Percentiles rank a stretch among this genome's conserved stretches.
Evolutionary conservation across 768 basidiomycete genomes (phyloP).

Genomic region (Porphyrellus cyaneotinctus): DNA sequence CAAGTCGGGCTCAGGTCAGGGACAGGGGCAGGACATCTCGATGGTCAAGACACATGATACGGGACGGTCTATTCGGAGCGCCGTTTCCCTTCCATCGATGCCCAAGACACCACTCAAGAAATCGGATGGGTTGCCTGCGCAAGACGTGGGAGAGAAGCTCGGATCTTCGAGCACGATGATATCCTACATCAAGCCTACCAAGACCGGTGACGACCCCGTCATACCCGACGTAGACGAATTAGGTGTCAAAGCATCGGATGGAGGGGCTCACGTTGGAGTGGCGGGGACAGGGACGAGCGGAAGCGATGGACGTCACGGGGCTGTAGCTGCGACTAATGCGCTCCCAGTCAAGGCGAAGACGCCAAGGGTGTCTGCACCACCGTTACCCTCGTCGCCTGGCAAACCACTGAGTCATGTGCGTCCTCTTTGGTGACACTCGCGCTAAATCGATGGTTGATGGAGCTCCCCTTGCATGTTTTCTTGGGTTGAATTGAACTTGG

Average conservation of each 20-base stretch:
- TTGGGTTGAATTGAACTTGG: constrained; percentile 12
- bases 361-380: constrained; percentile 18
- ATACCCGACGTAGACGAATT: constrained; percentile 36
- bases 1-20: constrained; percentile 18
- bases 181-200: constrained; percentile 51
- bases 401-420: constrained; percentile 84
- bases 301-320: constrained; percentile 17
- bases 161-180: constrained; percentile 79
- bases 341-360: constrained; percentile 18
- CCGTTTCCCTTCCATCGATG: constrained; percentile 39
- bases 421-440: constrained; percentile 63
- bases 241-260: constrained; percentile 40
- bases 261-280: constrained; percentile 38
- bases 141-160: constrained; percentile 38
- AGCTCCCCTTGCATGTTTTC: constrained; percentile 9
- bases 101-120: constrained; percentile 29
- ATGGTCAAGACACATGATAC: constrained; percentile 32
- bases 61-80: constrained; percentile 36
- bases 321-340: constrained; percentile 14
- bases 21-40: constrained; percentile 16
- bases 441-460: constrained; percentile 44
- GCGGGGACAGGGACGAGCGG: constrained; percentile 2
- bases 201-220: constrained; percentile 43
- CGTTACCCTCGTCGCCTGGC: constrained; percentile 45
- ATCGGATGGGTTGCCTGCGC: constrained; percentile 18